Conservation (phyloP, 1,284 basidiomycete species). For the Coriolopsis trogii region DNA sequence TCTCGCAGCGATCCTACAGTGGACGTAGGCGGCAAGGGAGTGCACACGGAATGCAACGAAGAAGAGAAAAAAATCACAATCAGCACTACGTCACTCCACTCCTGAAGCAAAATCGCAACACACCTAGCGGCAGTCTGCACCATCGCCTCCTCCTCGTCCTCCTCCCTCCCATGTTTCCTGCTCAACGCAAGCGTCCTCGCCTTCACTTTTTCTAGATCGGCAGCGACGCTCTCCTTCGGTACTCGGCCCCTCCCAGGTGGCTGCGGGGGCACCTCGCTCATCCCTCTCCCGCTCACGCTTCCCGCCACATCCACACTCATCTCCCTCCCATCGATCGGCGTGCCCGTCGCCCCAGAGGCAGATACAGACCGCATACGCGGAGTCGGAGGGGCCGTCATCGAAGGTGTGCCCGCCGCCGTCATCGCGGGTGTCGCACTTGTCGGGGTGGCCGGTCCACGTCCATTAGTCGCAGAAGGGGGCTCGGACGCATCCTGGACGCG, state of each 20-base stretch:
- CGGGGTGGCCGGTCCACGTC: no score
- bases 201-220: constrained; percentile 30
- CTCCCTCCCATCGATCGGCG: constrained; percentile 15
- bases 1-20: constrained; percentile 55
- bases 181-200: constrained; percentile 24
- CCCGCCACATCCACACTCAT: constrained; percentile 9
- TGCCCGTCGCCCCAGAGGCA: no score
- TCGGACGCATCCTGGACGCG: constrained; percentile 18
- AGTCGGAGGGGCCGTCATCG: constrained; percentile 21
- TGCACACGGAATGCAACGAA: no score
- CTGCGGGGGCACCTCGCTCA: neutral
- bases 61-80: neutral
- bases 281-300: constrained; percentile 8
- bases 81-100: neutral
- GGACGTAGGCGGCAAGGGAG: no score
- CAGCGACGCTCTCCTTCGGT: constrained; percentile 12
- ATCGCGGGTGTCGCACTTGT: constrained; percentile 13
- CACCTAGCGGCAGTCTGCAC: constrained; percentile 53
- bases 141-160: constrained; percentile 51
- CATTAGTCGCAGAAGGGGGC: constrained; percentile 9
- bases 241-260: constrained; percentile 2
- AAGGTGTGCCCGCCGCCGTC: constrained; percentile 3
- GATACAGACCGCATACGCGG: constrained; percentile 18
- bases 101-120: constrained; percentile 10
- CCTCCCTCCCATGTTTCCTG: constrained; percentile 41